These are phyloP conservation scores for Colletotrichum coccodes DNA, from an alignment of 2,329 filamentous ascomycete species.

Conservation along the genomic window DNA sequence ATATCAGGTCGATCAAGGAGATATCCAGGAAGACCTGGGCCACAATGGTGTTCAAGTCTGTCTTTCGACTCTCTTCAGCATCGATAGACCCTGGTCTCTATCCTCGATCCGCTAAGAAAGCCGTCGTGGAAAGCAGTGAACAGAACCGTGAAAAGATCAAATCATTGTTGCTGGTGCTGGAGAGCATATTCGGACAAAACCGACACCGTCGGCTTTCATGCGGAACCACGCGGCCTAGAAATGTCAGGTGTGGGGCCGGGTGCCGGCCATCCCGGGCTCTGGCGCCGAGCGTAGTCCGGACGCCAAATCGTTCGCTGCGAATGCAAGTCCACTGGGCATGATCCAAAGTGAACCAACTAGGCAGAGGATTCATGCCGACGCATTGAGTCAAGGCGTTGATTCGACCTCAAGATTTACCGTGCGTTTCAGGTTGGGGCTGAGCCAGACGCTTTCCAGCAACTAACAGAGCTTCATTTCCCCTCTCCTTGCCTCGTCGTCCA, in stretches of 20 bases:
- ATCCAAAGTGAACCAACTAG: not conserved
- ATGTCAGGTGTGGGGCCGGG: not conserved
- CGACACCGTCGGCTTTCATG: not conserved
- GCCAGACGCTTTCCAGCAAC: not conserved
- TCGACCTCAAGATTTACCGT: not conserved
- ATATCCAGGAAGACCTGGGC: too few relatives aligned
- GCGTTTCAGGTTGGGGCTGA: constrained; percentile 11
- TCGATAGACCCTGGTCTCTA: too few relatives aligned
- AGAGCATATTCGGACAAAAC: too few relatives aligned
- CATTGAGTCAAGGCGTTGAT: constrained; percentile 24
- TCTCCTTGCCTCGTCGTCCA: not conserved
- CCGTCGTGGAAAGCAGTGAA: too few relatives aligned
- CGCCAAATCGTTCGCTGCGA: not conserved
- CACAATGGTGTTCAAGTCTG: too few relatives aligned
- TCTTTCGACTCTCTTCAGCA: too few relatives aligned
- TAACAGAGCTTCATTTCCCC: constrained; percentile 1
- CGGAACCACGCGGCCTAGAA: not conserved
- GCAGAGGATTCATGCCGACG: not conserved
- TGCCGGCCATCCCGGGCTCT: not conserved
- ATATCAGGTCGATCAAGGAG: too few relatives aligned
- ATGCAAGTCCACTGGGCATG: not conserved
- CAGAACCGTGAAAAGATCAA: too few relatives aligned
- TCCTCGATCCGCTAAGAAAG: too few relatives aligned
- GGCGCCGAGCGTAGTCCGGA: not conserved
- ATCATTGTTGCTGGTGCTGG: too few relatives aligned